Conservation (phyloP, 2,329 filamentous ascomycete species). For the Exophiala bonariae region DNA sequence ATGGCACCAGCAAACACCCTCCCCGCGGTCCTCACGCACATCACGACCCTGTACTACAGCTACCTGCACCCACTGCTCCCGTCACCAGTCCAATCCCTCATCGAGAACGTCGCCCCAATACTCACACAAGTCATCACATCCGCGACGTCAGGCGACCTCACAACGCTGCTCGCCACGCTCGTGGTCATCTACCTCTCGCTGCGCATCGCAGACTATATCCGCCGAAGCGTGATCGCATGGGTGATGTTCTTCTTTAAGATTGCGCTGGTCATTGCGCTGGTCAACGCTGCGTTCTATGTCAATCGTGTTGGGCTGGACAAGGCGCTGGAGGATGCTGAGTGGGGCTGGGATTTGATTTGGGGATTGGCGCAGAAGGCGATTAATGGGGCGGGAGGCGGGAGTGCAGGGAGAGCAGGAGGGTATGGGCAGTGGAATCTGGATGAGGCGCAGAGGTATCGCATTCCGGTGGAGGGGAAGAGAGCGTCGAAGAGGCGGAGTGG, state of each 20-base stretch:
- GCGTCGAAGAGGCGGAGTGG: neutral
- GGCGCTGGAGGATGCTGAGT: conserved; percentile 20
- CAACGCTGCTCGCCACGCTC: conserved; percentile 23
- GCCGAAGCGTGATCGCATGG: conserved; percentile 27
- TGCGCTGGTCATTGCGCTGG: conserved; percentile 13
- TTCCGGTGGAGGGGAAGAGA: conserved; percentile 4
- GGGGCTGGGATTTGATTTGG: conserved; percentile 23
- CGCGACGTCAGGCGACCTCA: conserved; percentile 19
- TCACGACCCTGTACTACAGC: conserved; percentile 27
- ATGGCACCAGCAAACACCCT: conserved; percentile 6
- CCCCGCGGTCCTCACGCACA: conserved; percentile 23
- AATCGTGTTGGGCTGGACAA: conserved; percentile 23
- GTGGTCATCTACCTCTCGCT: conserved; percentile 22
- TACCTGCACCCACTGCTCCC: conserved; percentile 30
- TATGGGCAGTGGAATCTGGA: conserved; percentile 8
- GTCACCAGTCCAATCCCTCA: conserved; percentile 23
- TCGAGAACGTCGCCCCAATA: conserved; percentile 20
- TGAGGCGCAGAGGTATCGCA: neutral
- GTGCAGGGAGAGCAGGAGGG: too few relatives aligned
- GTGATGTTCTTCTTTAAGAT: conserved; percentile 24
- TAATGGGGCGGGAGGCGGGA: conserved; percentile 2
- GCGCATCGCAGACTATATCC: conserved; percentile 25
- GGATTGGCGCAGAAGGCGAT: conserved; percentile 16
- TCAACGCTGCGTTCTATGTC: conserved; percentile 24
- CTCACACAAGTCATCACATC: conserved; percentile 37